These are phyloP conservation scores for Boletellus ananas DNA, from an alignment of 768 basidiomycete species.

Conservation along the genomic window DNA sequence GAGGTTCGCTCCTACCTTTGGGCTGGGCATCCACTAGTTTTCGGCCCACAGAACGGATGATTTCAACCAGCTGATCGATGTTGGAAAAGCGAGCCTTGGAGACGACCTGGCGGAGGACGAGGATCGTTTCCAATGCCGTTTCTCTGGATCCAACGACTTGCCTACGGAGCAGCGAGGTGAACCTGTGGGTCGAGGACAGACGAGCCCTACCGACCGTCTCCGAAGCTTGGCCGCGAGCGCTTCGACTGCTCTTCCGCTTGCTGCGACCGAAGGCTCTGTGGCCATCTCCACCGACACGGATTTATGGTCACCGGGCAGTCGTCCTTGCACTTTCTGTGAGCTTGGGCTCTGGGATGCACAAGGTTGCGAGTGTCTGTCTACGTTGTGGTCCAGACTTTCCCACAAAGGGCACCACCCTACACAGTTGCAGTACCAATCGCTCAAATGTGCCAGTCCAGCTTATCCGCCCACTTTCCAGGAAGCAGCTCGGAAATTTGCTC, in stretches of 20 bases:
- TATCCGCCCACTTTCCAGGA: constrained; percentile 91
- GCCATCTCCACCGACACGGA: constrained; percentile 34
- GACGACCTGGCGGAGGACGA: constrained; percentile 86
- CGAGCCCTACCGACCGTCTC: constrained; percentile 53
- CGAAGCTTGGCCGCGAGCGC: constrained; percentile 64
- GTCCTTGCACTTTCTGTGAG: not conserved
- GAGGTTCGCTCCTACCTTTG: constrained; percentile 59
- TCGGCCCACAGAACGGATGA: constrained; percentile 76
- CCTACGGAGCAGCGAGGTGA: constrained; percentile 38
- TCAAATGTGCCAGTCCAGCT: constrained; percentile 85
- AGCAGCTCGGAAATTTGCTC: constrained; percentile 92
- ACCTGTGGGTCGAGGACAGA: constrained; percentile 34
- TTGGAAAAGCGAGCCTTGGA: constrained; percentile 82
- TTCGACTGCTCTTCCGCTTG: constrained; percentile 61
- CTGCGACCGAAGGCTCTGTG: constrained; percentile 34
- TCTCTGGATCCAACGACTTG: constrained; percentile 89
- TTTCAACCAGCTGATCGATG: constrained; percentile 77
- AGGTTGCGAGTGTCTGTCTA: not conserved
- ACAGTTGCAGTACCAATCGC: not conserved
- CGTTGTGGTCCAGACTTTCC: constrained; percentile 14
- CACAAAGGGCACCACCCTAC: constrained; percentile 10
- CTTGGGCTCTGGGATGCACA: not conserved
- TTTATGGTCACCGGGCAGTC: not conserved
- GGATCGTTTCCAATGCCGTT: constrained; percentile 85
- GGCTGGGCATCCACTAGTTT: constrained; percentile 88